Conservation (phyloP, 768 basidiomycete genomes). For the Russula virescens region DNA sequence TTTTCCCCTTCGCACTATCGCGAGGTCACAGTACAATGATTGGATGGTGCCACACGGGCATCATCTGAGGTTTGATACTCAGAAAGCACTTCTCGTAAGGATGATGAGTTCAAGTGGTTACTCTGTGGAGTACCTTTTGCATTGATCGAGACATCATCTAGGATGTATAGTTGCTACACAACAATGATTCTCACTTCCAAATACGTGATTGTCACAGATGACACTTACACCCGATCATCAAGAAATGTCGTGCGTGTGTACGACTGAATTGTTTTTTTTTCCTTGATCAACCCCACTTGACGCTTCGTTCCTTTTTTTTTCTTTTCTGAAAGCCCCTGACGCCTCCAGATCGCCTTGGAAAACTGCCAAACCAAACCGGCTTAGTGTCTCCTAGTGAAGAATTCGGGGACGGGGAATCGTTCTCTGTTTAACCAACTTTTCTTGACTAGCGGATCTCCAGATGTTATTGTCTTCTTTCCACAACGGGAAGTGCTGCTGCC, state of each 20-base stretch:
- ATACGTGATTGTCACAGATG: background rate
- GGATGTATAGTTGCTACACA: background rate
- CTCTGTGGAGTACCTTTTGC: slow-evolving; percentile 39
- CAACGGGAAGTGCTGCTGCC: slow-evolving; percentile 9
- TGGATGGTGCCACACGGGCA: slow-evolving; percentile 48
- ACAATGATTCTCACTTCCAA: slow-evolving; percentile 1
- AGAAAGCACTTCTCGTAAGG: slow-evolving; percentile 49
- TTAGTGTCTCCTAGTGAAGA: background rate
- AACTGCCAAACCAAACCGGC: background rate
- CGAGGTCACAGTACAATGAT: slow-evolving; percentile 31
- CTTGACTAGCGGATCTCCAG: slow-evolving; percentile 2
- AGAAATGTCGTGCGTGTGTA: background rate
- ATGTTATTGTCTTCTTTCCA: slow-evolving; percentile 14
- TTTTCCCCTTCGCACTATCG: slow-evolving; percentile 37
- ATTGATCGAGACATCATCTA: slow-evolving; percentile 34
- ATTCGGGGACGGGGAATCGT: background rate
- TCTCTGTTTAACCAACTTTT: slow-evolving; percentile 6
- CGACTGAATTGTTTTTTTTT: background rate
- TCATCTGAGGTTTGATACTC: slow-evolving; percentile 45
- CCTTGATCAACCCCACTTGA: background rate
- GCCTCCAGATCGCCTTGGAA: background rate
- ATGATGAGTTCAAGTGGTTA: slow-evolving; percentile 42
- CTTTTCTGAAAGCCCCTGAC: background rate
- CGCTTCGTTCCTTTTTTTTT: background rate
- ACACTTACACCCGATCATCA: background rate